These are phyloP conservation scores for Tuber microsphaerosporum DNA, from an alignment of 495 filamentous ascomycete genomes.

Conservation along the genomic window DNA sequence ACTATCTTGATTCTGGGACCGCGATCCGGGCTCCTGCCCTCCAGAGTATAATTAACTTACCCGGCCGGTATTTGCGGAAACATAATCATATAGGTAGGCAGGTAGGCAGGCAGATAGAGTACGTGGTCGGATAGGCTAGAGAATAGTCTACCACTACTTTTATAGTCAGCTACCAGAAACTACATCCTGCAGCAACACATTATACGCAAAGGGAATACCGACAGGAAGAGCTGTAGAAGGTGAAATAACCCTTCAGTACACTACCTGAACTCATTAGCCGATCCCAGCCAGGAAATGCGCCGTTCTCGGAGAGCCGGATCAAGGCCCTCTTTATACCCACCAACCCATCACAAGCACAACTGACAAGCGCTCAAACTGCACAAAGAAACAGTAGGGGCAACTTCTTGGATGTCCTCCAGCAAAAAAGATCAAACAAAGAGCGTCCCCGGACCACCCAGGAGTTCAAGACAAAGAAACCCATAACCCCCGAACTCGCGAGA, in stretches of 20 bases:
- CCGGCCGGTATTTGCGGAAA: not conserved
- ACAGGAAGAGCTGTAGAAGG: not conserved
- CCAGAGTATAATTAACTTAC: not conserved
- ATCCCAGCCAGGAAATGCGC: not conserved
- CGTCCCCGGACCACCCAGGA: not conserved
- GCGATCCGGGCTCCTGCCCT: not conserved
- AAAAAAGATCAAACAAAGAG: no score
- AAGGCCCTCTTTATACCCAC: not conserved
- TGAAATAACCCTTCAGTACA: no score
- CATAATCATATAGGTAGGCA: not conserved
- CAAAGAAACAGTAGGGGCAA: not conserved
- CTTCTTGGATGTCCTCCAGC: no score
- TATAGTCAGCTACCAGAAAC: not conserved
- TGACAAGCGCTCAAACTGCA: not conserved
- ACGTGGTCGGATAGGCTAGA: not conserved
- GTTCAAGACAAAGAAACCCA: not conserved
- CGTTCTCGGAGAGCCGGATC: not conserved
- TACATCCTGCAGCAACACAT: not conserved
- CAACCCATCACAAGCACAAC: not conserved
- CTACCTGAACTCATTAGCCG: no score
- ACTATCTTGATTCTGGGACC: no score
- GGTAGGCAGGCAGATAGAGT: not conserved
- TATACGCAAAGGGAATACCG: not conserved
- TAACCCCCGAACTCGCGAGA: not conserved
- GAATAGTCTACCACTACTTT: not conserved